Evolutionary conservation across 441 rosid genomes (phyloP), one percentile per base, ranked within the genome.

Genomic region (Rhodomyrtus psidioides): DNA sequence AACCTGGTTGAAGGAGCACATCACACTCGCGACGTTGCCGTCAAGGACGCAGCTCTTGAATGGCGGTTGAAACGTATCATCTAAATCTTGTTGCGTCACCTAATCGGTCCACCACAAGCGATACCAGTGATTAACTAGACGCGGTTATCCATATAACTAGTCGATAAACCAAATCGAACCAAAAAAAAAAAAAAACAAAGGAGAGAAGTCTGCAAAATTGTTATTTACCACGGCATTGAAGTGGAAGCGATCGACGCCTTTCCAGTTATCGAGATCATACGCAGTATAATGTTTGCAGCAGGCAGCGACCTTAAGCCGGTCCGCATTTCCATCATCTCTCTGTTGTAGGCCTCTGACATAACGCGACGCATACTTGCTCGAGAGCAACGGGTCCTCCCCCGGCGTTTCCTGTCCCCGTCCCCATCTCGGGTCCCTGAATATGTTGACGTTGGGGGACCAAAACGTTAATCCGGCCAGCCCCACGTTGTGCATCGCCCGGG

Each of bases 391-490:
- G 87, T 97, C 99, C 89, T 97, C 99, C 16, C 99, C 99, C 0
- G 99, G 99, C 70, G 99, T 97, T 82, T 97, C 99, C 83, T 97
- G 99, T 27, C 96, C 97, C 84, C 98, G 93, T 81, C 99, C 99
- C 99, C 99, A 97, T 89, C 99, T 93, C 4, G 99, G 99, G 85
- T 97, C 99, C 27, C 99, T 89, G 85, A 95, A 94, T 82, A 97
- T 96, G 90, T 97, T 97, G 9, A 96, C 82, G 83, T 97, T 97
- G 17, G 99, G 99, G 4, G 99, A 95, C 99, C 99, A 97, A 85
- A 62, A 95, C 19, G 99, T 95, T 84, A 97, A 88, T 24, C 99
- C 99, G 2, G 99, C 97, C 86, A 94, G 86, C 84, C 99, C 98
- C 12, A 95, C 99, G 81, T 97, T 97, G 92, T 97, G 92, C 98